Conservation (phyloP, 2,329 filamentous ascomycete genomes). For the Calonectria henricotiae region DNA sequence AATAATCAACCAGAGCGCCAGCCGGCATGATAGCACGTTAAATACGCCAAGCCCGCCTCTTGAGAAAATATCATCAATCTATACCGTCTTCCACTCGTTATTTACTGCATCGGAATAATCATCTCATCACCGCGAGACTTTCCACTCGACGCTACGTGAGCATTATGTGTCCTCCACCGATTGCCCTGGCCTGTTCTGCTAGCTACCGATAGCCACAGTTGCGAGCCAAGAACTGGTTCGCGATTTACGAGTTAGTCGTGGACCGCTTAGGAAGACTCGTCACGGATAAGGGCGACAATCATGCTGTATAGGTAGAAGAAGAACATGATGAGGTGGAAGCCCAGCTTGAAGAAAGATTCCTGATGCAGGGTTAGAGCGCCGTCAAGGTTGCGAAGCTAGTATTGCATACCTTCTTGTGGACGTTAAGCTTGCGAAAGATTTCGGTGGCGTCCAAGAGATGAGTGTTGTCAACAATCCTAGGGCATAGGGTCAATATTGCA, state of each 20-base stretch:
- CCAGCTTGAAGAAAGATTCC: conserved; percentile 99
- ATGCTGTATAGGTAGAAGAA: conserved; percentile 99
- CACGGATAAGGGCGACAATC: conserved; percentile 96
- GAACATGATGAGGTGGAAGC: conserved; percentile 99
- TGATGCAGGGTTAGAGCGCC: conserved; percentile 59
- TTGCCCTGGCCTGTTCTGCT: conserved; percentile 38
- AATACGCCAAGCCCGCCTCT: conserved; percentile 54
- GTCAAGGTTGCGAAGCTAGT: neutral
- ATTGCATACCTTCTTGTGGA: conserved; percentile 91
- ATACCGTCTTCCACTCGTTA: conserved; percentile 52
- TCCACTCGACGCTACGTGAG: conserved; percentile 39
- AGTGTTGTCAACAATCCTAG: conserved; percentile 95
- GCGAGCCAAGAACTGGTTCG: conserved; percentile 33
- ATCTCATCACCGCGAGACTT: conserved; percentile 46
- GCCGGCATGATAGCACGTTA: conserved; percentile 54
- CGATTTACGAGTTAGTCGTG: conserved; percentile 42
- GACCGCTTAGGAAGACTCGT: conserved; percentile 84
- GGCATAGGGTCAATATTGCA: conserved; percentile 46
- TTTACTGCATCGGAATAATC: conserved; percentile 49
- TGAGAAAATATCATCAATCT: conserved; percentile 50
- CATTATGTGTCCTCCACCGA: conserved; percentile 25
- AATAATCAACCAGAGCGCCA: conserved; percentile 56
- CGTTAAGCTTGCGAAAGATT: conserved; percentile 99
- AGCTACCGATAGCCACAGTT: conserved; percentile 34
- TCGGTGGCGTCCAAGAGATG: conserved; percentile 98